phyloP scores from a whole-genome alignment of 2,329 filamentous ascomycete genomes.

The Cladosporium phlei region DNA sequence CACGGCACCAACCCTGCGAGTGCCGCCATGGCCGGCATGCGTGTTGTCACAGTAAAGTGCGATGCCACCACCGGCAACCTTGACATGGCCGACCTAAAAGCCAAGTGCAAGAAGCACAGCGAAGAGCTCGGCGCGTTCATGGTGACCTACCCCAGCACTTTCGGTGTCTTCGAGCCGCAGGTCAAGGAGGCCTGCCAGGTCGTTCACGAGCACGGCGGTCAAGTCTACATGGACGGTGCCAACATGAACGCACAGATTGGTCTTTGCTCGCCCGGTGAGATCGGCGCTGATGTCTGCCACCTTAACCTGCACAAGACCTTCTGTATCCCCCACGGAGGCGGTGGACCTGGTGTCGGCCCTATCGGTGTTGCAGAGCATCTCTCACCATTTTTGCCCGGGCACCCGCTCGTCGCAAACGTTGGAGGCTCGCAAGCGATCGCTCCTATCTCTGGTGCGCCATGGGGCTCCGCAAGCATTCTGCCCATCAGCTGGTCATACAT shows the following conservation, averaged over 20 bases:
- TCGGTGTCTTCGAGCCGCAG: conserved; percentile 86
- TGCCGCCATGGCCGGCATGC: conserved; percentile 93
- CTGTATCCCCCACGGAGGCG: conserved; percentile 94
- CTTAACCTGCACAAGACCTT: conserved; percentile 98
- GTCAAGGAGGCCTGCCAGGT: conserved; percentile 80
- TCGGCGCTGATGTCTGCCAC: conserved; percentile 94
- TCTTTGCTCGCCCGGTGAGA: conserved; percentile 87
- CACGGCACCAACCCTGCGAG: conserved; percentile 96
- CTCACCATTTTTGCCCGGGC: conserved; percentile 67
- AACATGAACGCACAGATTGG: conserved; percentile 99
- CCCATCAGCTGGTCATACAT: conserved; percentile 96
- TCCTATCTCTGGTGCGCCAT: conserved; percentile 75
- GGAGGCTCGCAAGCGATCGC: conserved; percentile 56
- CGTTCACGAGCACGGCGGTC: conserved; percentile 81
- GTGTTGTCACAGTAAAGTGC: conserved; percentile 88
- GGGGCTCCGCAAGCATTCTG: conserved; percentile 84
- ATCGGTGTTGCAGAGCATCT: conserved; percentile 87
- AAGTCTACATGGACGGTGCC: conserved; percentile 97
- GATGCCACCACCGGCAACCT: conserved; percentile 82
- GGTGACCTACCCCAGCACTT: conserved; percentile 95
- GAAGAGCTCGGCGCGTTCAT: conserved; percentile 87
- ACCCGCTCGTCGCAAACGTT: conserved; percentile 54
- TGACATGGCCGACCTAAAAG: conserved; percentile 77
- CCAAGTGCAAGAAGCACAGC: conserved; percentile 83
- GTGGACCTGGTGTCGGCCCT: conserved; percentile 87